phyloP scores from a whole-genome alignment of 108 stramenopile genomes.

The Fragilaria radians region DNA sequence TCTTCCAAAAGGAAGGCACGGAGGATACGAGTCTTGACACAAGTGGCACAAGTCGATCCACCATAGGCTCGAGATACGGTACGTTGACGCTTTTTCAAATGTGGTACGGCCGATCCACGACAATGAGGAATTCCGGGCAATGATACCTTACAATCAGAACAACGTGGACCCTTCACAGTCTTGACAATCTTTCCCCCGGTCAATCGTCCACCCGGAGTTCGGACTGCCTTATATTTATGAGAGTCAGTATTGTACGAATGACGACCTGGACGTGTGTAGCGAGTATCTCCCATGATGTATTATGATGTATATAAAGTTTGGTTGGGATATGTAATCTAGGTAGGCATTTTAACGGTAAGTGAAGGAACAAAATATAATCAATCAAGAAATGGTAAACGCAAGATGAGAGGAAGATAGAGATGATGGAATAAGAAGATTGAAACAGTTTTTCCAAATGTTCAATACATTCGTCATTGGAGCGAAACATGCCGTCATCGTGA shows the following conservation, averaged over 20 bases:
- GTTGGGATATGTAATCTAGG: too few relatives aligned
- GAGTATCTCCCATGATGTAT: constrained; percentile 75
- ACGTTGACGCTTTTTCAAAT: constrained; percentile 92
- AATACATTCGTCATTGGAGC: too few relatives aligned
- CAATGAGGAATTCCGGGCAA: constrained; percentile 91
- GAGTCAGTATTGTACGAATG: constrained; percentile 93
- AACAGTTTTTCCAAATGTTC: too few relatives aligned
- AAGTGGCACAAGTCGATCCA: constrained; percentile 80
- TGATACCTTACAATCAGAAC: constrained; percentile 84
- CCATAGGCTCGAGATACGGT: constrained; percentile 98
- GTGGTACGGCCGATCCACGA: constrained; percentile 44
- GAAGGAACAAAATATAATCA: too few relatives aligned
- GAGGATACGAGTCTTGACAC: constrained; percentile 92
- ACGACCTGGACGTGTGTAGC: constrained; percentile 85
- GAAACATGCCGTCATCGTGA: too few relatives aligned
- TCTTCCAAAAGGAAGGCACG: constrained; percentile 99
- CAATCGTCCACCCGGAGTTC: constrained; percentile 91
- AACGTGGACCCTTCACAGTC: constrained; percentile 84
- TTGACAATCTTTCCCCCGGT: constrained; percentile 87
- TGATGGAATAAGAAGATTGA: too few relatives aligned
- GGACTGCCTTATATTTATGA: constrained; percentile 69
- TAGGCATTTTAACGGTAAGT: too few relatives aligned
- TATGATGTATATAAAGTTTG: not conserved
- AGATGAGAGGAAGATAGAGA: too few relatives aligned
- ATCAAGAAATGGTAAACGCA: too few relatives aligned